Base-by-base conservation (phyloP, 2,329 filamentous ascomycete genomes). In the Colletotrichum euphorbiae region DNA sequence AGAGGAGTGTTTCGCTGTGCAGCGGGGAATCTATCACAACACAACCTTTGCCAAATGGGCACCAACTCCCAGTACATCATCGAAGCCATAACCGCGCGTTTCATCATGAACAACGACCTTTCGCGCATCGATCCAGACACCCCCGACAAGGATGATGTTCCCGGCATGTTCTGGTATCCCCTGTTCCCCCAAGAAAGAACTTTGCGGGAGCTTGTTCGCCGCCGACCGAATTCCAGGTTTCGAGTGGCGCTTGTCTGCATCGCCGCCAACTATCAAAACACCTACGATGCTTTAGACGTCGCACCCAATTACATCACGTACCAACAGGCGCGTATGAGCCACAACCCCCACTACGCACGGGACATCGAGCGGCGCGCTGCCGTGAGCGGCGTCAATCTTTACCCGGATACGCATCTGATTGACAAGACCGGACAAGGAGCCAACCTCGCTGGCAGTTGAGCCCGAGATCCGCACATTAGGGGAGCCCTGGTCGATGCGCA, bases 121-220 rank as follows among this genome's bases (percentile, higher is more conserved):
- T 72, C 70, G 3, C 52, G 42, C 8, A 74, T 79, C 15, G 75
- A 75, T 6, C 67, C 71, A 11, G 15, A 24, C 0, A 28, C 21
- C 1, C 33, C 13, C 17, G 43, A 46, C 1, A 48, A 66, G 33
- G 51, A 69, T 15, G 73, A 76, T 9, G 51, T 74, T 15, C 77
- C 76, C 3, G 79, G 80, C 69, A 80, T 78, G 64, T 79, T 82
- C 40, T 83, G 80, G 79, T 69, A 80, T 67, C 80, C 80, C 0
- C 74, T 80, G 1, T 38, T 77, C 0, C 76, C 80, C 2, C 65
- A 62, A 1, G 77, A 82, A 63, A 74, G 75, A 1, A 82, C 79
- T 1, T 78, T 78, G 52, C 75, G 79, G 2, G 52, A 69, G 9
- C 64, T 82, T 19, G 76, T 70, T 15, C 38, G 58, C 15, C 69